These are phyloP conservation scores for Pichia sp. DNA, from an alignment of 1,139 yeast genomes.

Conservation along the genomic window DNA sequence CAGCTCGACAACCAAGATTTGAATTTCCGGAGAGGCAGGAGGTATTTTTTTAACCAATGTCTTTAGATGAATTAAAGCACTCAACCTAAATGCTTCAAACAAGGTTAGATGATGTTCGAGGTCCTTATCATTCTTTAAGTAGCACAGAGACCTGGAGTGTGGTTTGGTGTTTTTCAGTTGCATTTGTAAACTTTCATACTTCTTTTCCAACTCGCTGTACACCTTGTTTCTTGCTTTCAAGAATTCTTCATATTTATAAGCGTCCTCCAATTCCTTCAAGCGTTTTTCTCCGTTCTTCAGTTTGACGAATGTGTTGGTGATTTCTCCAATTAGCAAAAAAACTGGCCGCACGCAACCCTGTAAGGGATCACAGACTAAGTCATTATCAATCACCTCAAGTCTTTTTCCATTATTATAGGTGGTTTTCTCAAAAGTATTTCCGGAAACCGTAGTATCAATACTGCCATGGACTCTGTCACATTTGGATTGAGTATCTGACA, in stretches of 20 bases:
- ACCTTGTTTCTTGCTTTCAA: slow-evolving; percentile 7
- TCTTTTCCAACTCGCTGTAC: slow-evolving; percentile 8
- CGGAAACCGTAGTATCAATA: slow-evolving; percentile 9
- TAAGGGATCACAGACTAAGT: slow-evolving; percentile 41
- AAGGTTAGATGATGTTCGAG: slow-evolving; percentile 46
- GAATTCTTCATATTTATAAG: background rate
- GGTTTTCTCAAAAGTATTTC: background rate
- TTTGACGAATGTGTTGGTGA: slow-evolving; percentile 33
- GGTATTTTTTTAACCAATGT: slow-evolving; percentile 41
- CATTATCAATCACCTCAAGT: slow-evolving; percentile 15
- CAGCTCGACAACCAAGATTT: slow-evolving; percentile 33
- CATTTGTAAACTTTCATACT: slow-evolving; percentile 30
- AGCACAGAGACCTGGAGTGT: slow-evolving; percentile 35
- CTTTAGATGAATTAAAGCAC: slow-evolving; percentile 40
- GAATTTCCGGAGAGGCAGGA: slow-evolving; percentile 44
- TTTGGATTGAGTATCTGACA: too few relatives aligned
- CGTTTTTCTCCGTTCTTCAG: slow-evolving; percentile 20
- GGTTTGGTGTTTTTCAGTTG: slow-evolving; percentile 40
- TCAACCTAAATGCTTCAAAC: slow-evolving; percentile 45
- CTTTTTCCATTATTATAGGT: background rate
- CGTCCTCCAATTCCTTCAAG: background rate
- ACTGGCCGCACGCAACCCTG: slow-evolving; percentile 44
- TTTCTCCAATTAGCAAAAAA: slow-evolving; percentile 38
- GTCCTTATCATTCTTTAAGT: slow-evolving; percentile 36
- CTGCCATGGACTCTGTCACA: background rate